These are phyloP conservation scores for Trypanosoma theileri DNA, from an alignment of 208 protist species.

Conservation along the genomic window DNA sequence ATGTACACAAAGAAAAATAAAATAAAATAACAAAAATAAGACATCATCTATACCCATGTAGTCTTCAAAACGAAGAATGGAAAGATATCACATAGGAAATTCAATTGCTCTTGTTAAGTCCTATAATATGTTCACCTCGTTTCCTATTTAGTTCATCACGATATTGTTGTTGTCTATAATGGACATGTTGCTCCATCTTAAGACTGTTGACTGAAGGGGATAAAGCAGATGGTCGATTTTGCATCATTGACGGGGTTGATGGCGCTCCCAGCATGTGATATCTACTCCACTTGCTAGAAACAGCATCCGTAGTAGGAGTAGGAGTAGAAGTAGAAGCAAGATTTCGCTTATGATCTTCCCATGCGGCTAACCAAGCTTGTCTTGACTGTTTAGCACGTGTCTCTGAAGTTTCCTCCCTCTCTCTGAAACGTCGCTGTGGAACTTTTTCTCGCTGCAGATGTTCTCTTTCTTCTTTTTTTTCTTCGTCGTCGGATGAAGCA, in stretches of 20 bases:
- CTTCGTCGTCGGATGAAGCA: not conserved
- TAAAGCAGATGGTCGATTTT: not conserved
- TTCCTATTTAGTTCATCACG: not conserved
- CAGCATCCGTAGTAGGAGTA: not conserved
- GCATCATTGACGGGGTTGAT: too few relatives aligned
- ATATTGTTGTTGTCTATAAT: not conserved
- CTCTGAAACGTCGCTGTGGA: not conserved
- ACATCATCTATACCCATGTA: too few relatives aligned
- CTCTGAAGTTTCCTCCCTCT: not conserved
- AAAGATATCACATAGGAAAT: constrained; percentile 1
- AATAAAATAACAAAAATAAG: not conserved
- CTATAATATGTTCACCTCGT: not conserved
- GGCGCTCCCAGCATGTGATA: too few relatives aligned
- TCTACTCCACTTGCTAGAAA: not conserved
- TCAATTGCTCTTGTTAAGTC: constrained; percentile 6
- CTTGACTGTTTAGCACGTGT: not conserved
- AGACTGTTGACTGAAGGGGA: not conserved
- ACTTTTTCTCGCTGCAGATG: not conserved
- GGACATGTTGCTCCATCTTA: not conserved
- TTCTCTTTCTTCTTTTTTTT: constrained; percentile 8
- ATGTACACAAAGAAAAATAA: not conserved
- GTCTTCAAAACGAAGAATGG: too few relatives aligned
- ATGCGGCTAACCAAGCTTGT: constrained; percentile 20
- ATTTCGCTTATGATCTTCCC: constrained; percentile 13
- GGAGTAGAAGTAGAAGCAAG: not conserved